Evolutionary conservation across 2,329 filamentous ascomycete species (phyloP), one percentile per base, ranked within the genome.

Genomic region (Cladosporium sp.): DNA sequence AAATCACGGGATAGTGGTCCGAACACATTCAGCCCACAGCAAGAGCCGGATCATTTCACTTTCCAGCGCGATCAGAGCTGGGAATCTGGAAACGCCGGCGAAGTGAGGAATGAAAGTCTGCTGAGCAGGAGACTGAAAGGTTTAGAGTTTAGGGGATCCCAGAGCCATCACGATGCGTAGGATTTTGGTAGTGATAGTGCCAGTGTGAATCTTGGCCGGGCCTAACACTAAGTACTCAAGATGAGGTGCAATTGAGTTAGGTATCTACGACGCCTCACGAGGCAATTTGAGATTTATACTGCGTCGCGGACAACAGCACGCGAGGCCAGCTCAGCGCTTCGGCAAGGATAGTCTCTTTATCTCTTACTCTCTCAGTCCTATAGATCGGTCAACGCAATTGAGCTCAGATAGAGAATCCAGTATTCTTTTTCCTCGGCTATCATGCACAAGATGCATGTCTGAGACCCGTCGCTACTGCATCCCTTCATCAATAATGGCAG

Each of bases 81-180:
- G 67, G 82, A 83, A 24, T 19, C 39, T 15, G 25, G 61, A 15
- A 15, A 34, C 10, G 24, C n/a, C 12, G 42, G 57, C 4, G 49
- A 44, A 19, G 85, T 84, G 3, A 85, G 91, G 61, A 70, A 71
- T 34, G 73, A 72, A n/a, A 73, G 74, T 60, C 77, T 93, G 15
- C 75, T 93, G 17, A 89, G 89, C 6, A 84, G 84, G 68, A 80
- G 84, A 57, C 74, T 92, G 51, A 81, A 83, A 61, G 82, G 83
- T 2, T 73, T 89, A 5, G 87, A 61, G 15, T 34, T 64, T n/a
- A 28, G 35, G 9, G 48, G 48, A 28, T 15, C 19, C 25, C n/a
- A 7, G 2, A 25, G 24, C 2, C 22, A 45, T 6, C 15, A 28
- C 12, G 22, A 28, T 7, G 28, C 28, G 12, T 9, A 45, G 25